Conservation (phyloP, 2,329 filamentous ascomycete species). For the Fusarium torulosum region DNA sequence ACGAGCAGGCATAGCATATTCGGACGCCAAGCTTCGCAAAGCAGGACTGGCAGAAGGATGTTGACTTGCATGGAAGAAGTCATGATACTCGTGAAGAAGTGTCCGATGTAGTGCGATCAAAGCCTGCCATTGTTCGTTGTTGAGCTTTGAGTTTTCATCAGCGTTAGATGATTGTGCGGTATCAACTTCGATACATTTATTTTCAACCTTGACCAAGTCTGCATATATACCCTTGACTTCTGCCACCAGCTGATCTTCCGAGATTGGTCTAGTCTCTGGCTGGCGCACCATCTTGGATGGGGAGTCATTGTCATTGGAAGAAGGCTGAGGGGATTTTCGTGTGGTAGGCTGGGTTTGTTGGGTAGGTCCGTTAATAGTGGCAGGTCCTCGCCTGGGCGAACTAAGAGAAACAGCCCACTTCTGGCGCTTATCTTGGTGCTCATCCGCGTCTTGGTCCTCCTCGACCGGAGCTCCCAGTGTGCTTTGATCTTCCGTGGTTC, state of each 20-base stretch:
- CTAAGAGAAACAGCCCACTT: constrained; percentile 11
- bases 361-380: constrained; percentile 5
- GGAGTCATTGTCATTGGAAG: constrained; percentile 20
- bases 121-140: constrained; percentile 83
- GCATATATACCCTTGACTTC: constrained; percentile 89
- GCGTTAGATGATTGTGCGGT: constrained; percentile 66
- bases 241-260: constrained; percentile 80
- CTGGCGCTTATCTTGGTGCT: constrained; percentile 41
- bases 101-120: constrained; percentile 86
- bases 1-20: constrained; percentile 90
- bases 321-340: constrained; percentile 3
- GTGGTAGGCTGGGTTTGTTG: constrained; percentile 12
- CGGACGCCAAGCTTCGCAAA: constrained; percentile 76
- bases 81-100: constrained; percentile 83
- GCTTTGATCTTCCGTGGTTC: not conserved
- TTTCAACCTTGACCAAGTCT: constrained; percentile 86
- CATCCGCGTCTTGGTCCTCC: constrained; percentile 17
- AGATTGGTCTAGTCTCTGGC: constrained; percentile 61
- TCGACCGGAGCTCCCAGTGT: constrained; percentile 1
- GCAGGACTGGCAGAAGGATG: constrained; percentile 81
- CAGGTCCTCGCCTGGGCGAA: constrained; percentile 12
- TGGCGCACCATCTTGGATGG: constrained; percentile 33
- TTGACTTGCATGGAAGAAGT: constrained; percentile 88
- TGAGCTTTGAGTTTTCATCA: constrained; percentile 60
- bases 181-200: constrained; percentile 87